phyloP scores from a whole-genome alignment of 495 filamentous ascomycete genomes.

The Annulohypoxylon stygium region DNA sequence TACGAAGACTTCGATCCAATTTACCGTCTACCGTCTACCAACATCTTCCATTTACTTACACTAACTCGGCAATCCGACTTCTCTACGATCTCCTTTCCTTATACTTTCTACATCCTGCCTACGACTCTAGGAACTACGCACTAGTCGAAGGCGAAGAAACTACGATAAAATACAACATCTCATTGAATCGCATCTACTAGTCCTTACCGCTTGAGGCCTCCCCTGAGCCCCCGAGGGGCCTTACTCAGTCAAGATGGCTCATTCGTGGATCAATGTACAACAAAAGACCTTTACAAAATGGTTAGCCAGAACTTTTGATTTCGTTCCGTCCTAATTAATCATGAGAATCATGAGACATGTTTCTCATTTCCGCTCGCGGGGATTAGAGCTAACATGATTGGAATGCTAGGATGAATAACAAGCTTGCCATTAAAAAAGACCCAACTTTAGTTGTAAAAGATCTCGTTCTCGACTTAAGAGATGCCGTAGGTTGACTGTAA shows the following conservation, averaged over 20 bases:
- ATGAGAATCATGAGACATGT: slow-evolving; percentile 34
- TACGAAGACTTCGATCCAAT: slow-evolving; percentile 30
- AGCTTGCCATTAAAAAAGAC: slow-evolving; percentile 76
- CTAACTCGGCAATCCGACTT: slow-evolving; percentile 33
- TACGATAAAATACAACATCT: slow-evolving; percentile 50
- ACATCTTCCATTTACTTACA: background rate
- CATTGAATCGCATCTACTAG: slow-evolving; percentile 29
- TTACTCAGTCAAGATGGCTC: slow-evolving; percentile 70
- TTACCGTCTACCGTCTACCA: slow-evolving; percentile 1
- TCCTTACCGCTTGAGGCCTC: slow-evolving; percentile 28
- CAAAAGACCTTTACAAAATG: slow-evolving; percentile 99
- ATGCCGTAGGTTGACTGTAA: slow-evolving; percentile 76
- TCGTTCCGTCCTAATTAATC: slow-evolving; percentile 7
- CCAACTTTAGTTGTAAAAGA: slow-evolving; percentile 78
- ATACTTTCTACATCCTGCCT: slow-evolving; percentile 27
- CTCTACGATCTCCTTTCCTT: slow-evolving; percentile 52
- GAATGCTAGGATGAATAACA: slow-evolving; percentile 86
- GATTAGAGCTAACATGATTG: slow-evolving; percentile 46
- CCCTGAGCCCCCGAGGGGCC: slow-evolving; percentile 57
- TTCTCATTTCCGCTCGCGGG: slow-evolving; percentile 22
- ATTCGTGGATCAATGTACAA: slow-evolving; percentile 96
- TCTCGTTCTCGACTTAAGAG: slow-evolving; percentile 87
- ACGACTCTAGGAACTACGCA: slow-evolving; percentile 22
- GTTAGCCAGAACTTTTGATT: slow-evolving; percentile 59
- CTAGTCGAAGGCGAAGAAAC: slow-evolving; percentile 48